Percentiles rank a stretch among this genome's conserved stretches.
These are phyloP conservation scores for Colletotrichum graminicola DNA, from an alignment of 2,329 filamentous ascomycete species.

Conservation along the genomic window DNA sequence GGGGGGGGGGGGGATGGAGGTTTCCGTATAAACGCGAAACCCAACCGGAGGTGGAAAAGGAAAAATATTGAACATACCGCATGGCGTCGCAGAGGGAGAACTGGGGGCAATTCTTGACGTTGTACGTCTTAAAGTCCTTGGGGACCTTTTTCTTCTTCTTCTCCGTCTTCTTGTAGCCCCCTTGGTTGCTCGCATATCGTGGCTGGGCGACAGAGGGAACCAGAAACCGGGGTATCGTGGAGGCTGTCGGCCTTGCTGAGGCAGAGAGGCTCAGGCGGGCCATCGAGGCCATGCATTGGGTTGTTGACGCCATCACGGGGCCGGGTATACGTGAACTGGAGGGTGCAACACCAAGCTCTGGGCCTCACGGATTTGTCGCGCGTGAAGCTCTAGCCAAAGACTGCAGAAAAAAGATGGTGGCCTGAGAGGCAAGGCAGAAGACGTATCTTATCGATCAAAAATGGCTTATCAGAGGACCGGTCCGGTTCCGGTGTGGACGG, in stretches of 20 bases:
- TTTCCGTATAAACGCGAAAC: not conserved
- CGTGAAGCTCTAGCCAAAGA: slow-evolving; percentile 33
- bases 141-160: slow-evolving; percentile 70
- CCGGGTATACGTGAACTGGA: slow-evolving; percentile 43
- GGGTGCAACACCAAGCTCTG: slow-evolving; percentile 20
- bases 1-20: not conserved
- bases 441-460: not conserved
- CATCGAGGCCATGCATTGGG: slow-evolving; percentile 67
- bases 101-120: slow-evolving; percentile 71
- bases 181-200: slow-evolving; percentile 58
- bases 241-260: slow-evolving; percentile 56
- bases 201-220: slow-evolving; percentile 60
- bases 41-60: not conserved
- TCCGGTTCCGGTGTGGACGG: slow-evolving; percentile 14
- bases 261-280: slow-evolving; percentile 62
- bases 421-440: slow-evolving; percentile 23
- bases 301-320: slow-evolving; percentile 62
- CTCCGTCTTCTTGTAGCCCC: slow-evolving; percentile 63
- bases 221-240: slow-evolving; percentile 62
- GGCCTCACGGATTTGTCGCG: slow-evolving; percentile 13
- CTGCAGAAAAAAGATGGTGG: slow-evolving; percentile 36
- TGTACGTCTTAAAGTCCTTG: slow-evolving; percentile 76
- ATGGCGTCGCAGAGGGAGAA: slow-evolving; percentile 93
- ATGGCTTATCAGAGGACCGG: slow-evolving; percentile 9
- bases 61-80: slow-evolving; percentile 67